Evolutionary conservation across 176 grass and related monocot genomes (phyloP).

Genomic region (Cenchrus purpureus): DNA sequence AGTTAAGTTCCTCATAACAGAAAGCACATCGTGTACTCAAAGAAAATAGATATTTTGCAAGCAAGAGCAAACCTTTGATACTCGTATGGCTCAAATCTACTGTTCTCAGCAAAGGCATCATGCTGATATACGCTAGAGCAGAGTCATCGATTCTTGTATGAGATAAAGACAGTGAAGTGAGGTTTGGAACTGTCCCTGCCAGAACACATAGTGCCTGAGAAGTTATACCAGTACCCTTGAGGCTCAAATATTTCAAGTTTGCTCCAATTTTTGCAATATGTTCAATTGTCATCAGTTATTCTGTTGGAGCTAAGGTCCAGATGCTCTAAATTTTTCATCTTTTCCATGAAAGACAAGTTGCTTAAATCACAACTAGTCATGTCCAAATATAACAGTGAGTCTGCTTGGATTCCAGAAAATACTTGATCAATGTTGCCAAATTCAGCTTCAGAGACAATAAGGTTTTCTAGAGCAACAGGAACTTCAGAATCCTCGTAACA

Average conservation of each 20-base stretch:
- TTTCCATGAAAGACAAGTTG: constrained; percentile 65
- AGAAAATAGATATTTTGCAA: constrained; percentile 24
- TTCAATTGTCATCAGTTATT: constrained; percentile 68
- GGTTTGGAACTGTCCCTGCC: constrained; percentile 67
- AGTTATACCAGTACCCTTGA: constrained; percentile 63
- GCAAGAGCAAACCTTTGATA: constrained; percentile 66
- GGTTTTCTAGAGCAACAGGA: constrained; percentile 51
- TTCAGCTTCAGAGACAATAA: constrained; percentile 50
- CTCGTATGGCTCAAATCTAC: constrained; percentile 68
- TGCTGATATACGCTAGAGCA: constrained; percentile 65
- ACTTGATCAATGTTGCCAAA: constrained; percentile 60
- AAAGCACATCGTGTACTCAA: constrained; percentile 36
- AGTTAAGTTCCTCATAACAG: constrained; percentile 3
- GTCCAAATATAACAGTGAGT: constrained; percentile 64
- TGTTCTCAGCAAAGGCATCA: constrained; percentile 69
- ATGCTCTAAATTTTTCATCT: constrained; percentile 61
- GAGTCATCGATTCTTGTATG: constrained; percentile 79
- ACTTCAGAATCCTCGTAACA: constrained; percentile 43
- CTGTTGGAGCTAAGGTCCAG: constrained; percentile 63
- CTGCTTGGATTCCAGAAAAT: constrained; percentile 60
- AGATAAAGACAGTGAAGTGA: constrained; percentile 67
- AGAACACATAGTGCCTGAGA: constrained; percentile 60
- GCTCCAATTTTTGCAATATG: constrained; percentile 67
- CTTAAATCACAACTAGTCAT: constrained; percentile 62
- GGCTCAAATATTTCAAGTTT: constrained; percentile 74